phyloP scores from a whole-genome alignment of 306 rosid genomes.

The Trichosanthes truncata region DNA sequence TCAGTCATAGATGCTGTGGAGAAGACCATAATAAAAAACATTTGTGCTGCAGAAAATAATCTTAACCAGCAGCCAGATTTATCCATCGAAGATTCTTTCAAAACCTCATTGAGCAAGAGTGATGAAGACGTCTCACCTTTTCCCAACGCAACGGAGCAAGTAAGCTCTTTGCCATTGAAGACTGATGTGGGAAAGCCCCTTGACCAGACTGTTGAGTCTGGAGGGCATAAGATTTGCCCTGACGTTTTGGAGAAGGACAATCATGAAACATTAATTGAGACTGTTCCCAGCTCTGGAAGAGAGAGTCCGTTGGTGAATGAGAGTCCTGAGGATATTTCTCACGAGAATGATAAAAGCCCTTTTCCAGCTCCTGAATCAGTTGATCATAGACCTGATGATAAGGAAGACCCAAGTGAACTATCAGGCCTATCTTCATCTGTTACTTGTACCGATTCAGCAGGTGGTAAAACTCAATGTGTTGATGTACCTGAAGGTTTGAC shows the following conservation, averaged over 20 bases:
- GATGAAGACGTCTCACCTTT: conserved; percentile 25
- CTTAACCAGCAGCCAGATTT: conserved; percentile 26
- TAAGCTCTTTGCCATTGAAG: conserved; percentile 23
- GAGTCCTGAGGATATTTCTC: conserved; percentile 22
- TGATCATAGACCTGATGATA: conserved; percentile 31
- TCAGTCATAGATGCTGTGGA: conserved; percentile 30
- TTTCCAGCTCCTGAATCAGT: conserved; percentile 20
- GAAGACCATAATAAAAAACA: conserved; percentile 31
- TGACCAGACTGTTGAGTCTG: conserved; percentile 27
- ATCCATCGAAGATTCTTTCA: conserved; percentile 28
- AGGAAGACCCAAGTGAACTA: conserved; percentile 25
- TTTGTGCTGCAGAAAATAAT: conserved; percentile 23
- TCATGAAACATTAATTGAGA: conserved; percentile 24
- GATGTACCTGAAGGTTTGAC: conserved; percentile 50
- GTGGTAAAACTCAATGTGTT: conserved; percentile 26
- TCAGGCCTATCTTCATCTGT: conserved; percentile 29
- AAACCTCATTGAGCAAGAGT: conserved; percentile 22
- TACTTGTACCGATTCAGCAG: conserved; percentile 42
- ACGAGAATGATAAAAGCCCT: conserved; percentile 21
- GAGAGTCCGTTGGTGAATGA: conserved; percentile 19
- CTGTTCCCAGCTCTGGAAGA: conserved; percentile 29
- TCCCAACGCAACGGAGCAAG: conserved; percentile 23
- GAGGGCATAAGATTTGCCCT: conserved; percentile 24
- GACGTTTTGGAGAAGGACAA: conserved; percentile 28
- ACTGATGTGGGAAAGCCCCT: conserved; percentile 18